These are phyloP conservation scores for Diaporthe vaccinii DNA, from an alignment of 2,329 filamentous ascomycete species.

Conservation along the genomic window DNA sequence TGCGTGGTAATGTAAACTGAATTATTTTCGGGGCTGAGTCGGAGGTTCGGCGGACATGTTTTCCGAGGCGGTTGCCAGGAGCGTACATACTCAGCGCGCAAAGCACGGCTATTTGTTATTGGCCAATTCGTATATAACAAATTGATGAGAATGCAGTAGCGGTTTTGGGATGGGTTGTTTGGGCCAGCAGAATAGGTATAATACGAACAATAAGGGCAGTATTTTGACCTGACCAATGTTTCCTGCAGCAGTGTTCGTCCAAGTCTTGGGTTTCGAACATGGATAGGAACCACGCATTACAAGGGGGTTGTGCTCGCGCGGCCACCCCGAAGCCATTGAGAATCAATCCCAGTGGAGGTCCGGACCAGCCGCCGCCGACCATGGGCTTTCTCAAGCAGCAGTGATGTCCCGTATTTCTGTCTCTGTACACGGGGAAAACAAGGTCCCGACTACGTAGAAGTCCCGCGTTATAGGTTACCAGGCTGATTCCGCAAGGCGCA, in stretches of 20 bases:
- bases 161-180: too few relatives aligned
- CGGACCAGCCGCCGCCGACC: not conserved
- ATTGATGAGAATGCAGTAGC: not conserved
- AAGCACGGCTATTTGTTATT: constrained; percentile 5
- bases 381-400: not conserved
- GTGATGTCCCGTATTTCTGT: not conserved
- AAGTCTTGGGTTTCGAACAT: not conserved
- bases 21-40: not conserved
- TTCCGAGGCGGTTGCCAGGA: not conserved
- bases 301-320: not conserved
- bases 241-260: not conserved
- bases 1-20: constrained; percentile 66
- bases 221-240: not conserved
- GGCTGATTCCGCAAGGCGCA: not conserved
- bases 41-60: not conserved
- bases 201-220: not conserved
- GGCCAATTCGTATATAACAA: constrained; percentile 16
- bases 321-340: not conserved
- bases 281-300: not conserved
- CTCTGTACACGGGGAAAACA: not conserved
- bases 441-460: not conserved
- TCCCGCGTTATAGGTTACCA: not conserved
- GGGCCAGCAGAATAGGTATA: not conserved
- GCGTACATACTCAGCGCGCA: constrained; percentile 19
- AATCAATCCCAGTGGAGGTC: not conserved